Base-by-base conservation (phyloP, 2,329 filamentous ascomycete species). In the Fusarium falciforme region DNA sequence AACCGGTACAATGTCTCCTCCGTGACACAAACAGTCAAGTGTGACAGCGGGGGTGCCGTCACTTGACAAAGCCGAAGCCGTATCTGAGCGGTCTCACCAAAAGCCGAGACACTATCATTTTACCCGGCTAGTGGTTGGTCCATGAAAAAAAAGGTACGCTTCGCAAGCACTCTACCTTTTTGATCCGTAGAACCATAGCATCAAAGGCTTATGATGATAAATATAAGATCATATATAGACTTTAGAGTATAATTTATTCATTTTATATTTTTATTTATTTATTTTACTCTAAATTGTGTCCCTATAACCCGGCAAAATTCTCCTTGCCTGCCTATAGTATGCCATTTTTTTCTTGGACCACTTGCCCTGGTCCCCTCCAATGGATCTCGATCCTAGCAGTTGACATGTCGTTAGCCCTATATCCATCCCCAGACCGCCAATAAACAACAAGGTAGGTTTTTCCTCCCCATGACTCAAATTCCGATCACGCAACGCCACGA, bases 401-500 rank as follows among this genome's bases (percentile, higher is more conserved):
- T 54, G 12, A 33, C 38, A 58, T 58, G 9, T 66, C 22, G 16
- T n/a, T 12, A 54, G 2, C 5, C 7, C 16, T 11, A 38, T 25
- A 27, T 20, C 11, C 12, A 10, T 10, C 36, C 14, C 22, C 14
- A 47, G 42, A 47, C 42, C 42, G 42, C 44, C 44, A 49, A 49
- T 49, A n/a, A 49, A 31, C 29, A 8, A 31, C 9, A 9, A 49
- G 42, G 22, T 5, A 47, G 20, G 40, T 40, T 20, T 55, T 20
- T n/a, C n/a, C 10, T 12, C 58, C 27, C 22, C n/a, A 29, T 61
- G 66, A 71, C 52, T 70, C 61, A 14, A 16, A 14, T 42, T 59
- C 61, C 47, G 52, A 74, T 75, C 55, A 59, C 72, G 65, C 72
- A 75, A 47, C 60, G 69, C 72, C 68, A 75, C 66, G 11, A 42